A percentile compares a stretch with the other conserved stretches of the same genome.
Conservation (phyloP, 768 basidiomycete genomes). For the Leucosporidium scottii region DNA sequence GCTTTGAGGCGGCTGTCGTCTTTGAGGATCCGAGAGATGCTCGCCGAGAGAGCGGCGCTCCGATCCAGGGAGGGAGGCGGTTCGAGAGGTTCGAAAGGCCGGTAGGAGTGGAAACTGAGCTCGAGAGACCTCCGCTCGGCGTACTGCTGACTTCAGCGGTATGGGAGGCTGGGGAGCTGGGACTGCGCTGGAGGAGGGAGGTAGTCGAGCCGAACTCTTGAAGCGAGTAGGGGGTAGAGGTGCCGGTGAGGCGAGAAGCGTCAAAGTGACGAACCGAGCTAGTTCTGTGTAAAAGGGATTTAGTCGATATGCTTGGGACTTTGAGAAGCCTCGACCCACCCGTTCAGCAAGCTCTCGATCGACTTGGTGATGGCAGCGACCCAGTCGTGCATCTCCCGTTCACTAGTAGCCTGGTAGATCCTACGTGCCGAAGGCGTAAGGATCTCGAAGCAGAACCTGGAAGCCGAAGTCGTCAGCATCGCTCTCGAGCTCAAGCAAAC, state of each 20-base stretch:
- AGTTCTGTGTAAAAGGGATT: conserved; percentile 7
- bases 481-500: too few species aligned
- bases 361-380: conserved; percentile 25
- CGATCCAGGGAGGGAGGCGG: conserved; percentile 8
- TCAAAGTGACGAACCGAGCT: conserved; percentile 34
- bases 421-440: conserved; percentile 27
- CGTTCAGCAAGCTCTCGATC: conserved; percentile 33
- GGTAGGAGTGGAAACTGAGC: neutral
- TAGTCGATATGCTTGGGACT: too few species aligned
- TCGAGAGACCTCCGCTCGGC: neutral
- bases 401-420: conserved; percentile 28
- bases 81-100: conserved; percentile 16
- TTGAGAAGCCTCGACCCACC: conserved; percentile 6
- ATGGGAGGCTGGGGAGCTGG: neutral
- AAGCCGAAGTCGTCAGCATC: neutral
- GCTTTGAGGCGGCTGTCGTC: neutral
- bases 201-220: conserved; percentile 9
- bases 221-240: neutral
- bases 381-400: conserved; percentile 30
- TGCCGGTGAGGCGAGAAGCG: conserved; percentile 6
- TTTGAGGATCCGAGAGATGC: conserved; percentile 18
- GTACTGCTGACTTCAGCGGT: neutral
- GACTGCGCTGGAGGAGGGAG: neutral
- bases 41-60: conserved; percentile 13
- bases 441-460: conserved; percentile 32